Evolutionary conservation across 108 stramenopile species (phyloP), one percentile per base, ranked within the genome.

Genomic region (Cyclotella baltica): DNA sequence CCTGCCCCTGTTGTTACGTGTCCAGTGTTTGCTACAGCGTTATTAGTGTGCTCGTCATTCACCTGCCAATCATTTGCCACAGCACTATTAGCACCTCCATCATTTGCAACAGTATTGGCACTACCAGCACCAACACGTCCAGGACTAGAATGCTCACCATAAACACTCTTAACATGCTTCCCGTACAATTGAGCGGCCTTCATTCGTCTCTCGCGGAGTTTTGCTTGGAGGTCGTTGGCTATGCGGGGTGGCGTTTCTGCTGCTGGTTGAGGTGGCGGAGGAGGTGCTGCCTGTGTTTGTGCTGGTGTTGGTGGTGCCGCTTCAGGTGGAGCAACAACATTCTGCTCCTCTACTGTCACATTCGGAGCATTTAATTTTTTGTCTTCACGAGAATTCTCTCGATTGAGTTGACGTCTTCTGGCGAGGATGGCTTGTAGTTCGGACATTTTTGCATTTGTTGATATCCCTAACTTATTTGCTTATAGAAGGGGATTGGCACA

Each of bases 351-450:
- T 43, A 43, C 40, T 6, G 40, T 13, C 6, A 6, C 13, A 13
- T 43, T 10, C 13, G 40, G 40, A 10, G 40, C 40, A 6, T 43
- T 6, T 13, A 43, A 6, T 10, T 43, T 6, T 10, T 6, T 43
- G 13, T 43, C 40, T 43, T 43, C 40, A 6, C 19, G 5, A 6
- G 28, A 61, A 8, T 40, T 34, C 16, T 57, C 66, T 56, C 23
- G 48, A 47, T 52, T 58, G 13, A 67, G 53, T 10, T 62, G 51
- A 0, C 75, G 43, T 13, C 81, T 48, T 43, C 56, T 34, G 22
- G 72, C 69, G 37, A 82, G 75, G 62, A 72, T 68, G 47, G 74
- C 75, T 36, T 76, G 74, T 23, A 82, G 64, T 72, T 82, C 81
- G 0, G 81, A 82, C 80, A 81, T 81, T 48, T 16, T 48, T 48